A percentile compares a stretch with the other conserved stretches of the same genome.
phyloP scores from a whole-genome alignment of 768 basidiomycete genomes.

The Porphyrellus cyaneotinctus region DNA sequence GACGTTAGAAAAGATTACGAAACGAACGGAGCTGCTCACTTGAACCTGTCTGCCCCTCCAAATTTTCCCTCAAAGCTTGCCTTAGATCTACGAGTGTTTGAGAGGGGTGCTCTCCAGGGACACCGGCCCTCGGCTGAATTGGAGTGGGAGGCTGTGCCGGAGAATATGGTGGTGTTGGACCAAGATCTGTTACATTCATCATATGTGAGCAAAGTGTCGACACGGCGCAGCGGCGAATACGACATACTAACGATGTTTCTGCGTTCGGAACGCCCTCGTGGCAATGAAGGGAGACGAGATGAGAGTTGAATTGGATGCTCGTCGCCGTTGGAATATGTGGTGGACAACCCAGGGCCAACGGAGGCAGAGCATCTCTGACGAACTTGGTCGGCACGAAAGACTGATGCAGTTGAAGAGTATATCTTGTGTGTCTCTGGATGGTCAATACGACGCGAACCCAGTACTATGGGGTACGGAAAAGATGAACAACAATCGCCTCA shows the following conservation, averaged over 20 bases:
- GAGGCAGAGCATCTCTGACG: constrained; percentile 23
- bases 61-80: constrained; percentile 10
- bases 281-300: not conserved
- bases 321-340: not conserved
- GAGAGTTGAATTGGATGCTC: not conserved
- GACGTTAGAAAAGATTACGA: not conserved
- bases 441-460: constrained; percentile 71
- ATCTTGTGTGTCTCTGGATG: constrained; percentile 70
- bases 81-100: constrained; percentile 23
- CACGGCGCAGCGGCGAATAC: too few species aligned
- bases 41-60: not conserved
- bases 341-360: constrained; percentile 21
- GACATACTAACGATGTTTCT: constrained; percentile 1
- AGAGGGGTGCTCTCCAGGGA: constrained; percentile 5
- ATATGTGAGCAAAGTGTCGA: not conserved
- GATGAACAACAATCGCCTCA: not conserved
- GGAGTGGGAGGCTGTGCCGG: not conserved
- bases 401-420: constrained; percentile 65
- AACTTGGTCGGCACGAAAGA: constrained; percentile 63
- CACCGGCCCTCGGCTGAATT: not conserved
- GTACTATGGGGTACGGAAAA: constrained; percentile 30
- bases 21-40: not conserved
- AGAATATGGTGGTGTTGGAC: constrained; percentile 28
- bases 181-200: constrained; percentile 8
- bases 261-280: constrained; percentile 6